Evolutionary conservation across 371 early-diverging fungal genomes (phyloP).

Genomic region (Syncephalastrum sp.): DNA sequence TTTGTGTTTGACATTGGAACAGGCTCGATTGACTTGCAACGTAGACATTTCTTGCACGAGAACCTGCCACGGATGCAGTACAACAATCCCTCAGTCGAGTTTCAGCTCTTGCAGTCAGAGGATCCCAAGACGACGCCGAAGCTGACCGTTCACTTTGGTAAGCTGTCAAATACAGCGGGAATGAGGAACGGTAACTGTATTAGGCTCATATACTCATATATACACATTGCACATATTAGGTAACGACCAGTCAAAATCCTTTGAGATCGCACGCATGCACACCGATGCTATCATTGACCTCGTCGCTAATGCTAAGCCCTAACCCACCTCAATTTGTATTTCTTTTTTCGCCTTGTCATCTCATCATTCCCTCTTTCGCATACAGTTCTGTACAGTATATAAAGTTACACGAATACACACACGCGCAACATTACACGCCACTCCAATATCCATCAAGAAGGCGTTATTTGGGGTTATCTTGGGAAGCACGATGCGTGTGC

Average conservation of each 20-base stretch:
- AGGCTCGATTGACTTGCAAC: not conserved
- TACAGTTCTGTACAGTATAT: too few species aligned
- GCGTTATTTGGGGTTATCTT: too few species aligned
- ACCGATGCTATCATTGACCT: slow-evolving; percentile 52
- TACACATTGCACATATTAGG: too few species aligned
- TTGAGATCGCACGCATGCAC: slow-evolving; percentile 52
- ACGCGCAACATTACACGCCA: too few species aligned
- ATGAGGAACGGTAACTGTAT: not conserved
- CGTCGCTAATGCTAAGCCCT: slow-evolving; percentile 43
- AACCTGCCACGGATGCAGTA: slow-evolving; percentile 62
- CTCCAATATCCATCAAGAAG: too few species aligned
- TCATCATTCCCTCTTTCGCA: not conserved
- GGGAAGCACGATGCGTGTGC: too few species aligned
- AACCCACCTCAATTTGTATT: slow-evolving; percentile 6
- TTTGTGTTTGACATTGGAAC: not conserved
- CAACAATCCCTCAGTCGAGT: slow-evolving; percentile 57
- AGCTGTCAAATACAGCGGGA: not conserved
- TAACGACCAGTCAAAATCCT: slow-evolving; percentile 47
- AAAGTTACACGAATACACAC: too few species aligned
- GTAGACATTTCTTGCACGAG: slow-evolving; percentile 61
- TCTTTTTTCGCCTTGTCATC: not conserved
- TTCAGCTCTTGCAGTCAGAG: slow-evolving; percentile 48
- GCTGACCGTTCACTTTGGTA: slow-evolving; percentile 62
- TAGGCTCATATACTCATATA: not conserved
- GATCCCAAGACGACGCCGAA: slow-evolving; percentile 48